Conservation (phyloP, 2,329 filamentous ascomycete species). For the Trichoderma guizhouense region DNA sequence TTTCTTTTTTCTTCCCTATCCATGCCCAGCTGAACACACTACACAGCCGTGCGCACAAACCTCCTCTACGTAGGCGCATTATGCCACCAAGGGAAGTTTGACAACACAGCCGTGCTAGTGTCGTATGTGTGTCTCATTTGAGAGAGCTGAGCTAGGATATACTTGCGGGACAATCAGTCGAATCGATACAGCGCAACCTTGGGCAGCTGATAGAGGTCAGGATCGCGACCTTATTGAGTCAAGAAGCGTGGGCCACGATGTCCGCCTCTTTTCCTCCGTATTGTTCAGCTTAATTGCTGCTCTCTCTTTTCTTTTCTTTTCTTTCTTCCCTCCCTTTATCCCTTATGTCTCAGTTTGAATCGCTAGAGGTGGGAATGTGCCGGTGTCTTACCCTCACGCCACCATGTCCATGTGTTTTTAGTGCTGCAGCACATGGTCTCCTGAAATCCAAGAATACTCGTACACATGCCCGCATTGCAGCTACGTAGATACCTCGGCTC, state of each 20-base stretch:
- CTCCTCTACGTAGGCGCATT: background rate
- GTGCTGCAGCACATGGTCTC: conserved; percentile 14
- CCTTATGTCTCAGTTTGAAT: conserved; percentile 10
- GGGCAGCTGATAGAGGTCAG: background rate
- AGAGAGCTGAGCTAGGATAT: background rate
- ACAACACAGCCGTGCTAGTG: background rate
- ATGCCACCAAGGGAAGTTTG: background rate
- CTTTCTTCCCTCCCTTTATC: background rate
- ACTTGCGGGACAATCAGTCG: background rate
- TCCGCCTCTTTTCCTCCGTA: background rate
- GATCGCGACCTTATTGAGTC: background rate
- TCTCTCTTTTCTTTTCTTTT: background rate
- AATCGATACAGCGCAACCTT: background rate
- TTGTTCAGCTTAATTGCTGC: background rate
- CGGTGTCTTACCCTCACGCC: conserved; percentile 5
- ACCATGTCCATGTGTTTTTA: conserved; percentile 8
- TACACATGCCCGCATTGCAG: background rate
- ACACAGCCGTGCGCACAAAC: background rate
- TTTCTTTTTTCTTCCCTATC: background rate
- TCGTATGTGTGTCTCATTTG: conserved; percentile 7
- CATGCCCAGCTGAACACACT: conserved; percentile 13
- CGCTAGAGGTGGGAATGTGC: conserved; percentile 3
- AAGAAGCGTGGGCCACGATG: background rate
- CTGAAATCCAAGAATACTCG: background rate
- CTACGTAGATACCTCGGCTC: background rate